Conservation (phyloP, 192 early-diverging fungal genomes). For the Umbelopsis sp. region DNA sequence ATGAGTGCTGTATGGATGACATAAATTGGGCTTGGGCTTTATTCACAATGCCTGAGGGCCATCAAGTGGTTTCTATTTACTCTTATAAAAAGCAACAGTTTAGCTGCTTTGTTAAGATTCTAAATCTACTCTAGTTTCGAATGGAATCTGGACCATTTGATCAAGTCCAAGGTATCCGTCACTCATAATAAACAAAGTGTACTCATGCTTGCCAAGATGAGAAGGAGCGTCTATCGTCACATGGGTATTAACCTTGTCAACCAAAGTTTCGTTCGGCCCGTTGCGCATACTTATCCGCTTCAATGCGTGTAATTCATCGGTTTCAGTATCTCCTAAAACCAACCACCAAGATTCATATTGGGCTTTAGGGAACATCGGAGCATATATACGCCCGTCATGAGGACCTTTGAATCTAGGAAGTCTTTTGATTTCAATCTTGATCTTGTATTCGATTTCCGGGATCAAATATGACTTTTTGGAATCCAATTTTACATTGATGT, state of each 20-base stretch:
- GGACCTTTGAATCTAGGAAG: constrained; percentile 75
- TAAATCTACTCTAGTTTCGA: constrained; percentile 37
- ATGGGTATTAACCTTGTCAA: constrained; percentile 41
- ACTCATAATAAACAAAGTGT: constrained; percentile 63
- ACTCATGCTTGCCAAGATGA: constrained; percentile 57
- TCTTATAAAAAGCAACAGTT: background rate
- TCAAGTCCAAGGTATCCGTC: constrained; percentile 85
- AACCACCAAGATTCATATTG: constrained; percentile 99
- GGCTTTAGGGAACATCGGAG: constrained; percentile 88
- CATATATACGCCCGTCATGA: constrained; percentile 79
- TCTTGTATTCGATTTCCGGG: constrained; percentile 64
- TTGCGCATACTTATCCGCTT: constrained; percentile 82
- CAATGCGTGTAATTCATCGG: constrained; percentile 83
- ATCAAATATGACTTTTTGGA: constrained; percentile 60
- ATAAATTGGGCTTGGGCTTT: no score
- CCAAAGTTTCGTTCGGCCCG: constrained; percentile 62
- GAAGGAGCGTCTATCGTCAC: constrained; percentile 71
- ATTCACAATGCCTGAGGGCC: no score
- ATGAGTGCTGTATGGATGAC: no score
- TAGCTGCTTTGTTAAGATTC: background rate
- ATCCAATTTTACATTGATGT: constrained; percentile 73
- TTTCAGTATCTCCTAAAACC: constrained; percentile 80
- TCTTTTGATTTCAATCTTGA: constrained; percentile 79
- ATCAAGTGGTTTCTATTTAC: background rate
- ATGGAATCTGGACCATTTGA: constrained; percentile 54